Conservation (phyloP, 257 asterid genomes). For the Ajuga chamaepitys region DNA sequence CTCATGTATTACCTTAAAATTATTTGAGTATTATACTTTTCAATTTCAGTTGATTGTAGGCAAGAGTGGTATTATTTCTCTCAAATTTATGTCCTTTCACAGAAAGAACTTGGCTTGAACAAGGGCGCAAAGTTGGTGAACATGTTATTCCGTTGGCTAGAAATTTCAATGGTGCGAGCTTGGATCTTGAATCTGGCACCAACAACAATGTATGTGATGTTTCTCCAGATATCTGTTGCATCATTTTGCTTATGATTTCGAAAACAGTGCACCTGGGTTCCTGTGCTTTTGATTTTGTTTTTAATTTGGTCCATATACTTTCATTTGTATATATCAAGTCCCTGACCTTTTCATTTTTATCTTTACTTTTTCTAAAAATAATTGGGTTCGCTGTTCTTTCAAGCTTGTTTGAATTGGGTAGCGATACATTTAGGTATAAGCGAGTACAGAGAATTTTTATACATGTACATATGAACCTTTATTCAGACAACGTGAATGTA, state of each 20-base stretch:
- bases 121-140: slow-evolving; percentile 90
- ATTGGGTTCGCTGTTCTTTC: not conserved
- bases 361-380: too few species aligned
- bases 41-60: not conserved
- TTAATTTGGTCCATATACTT: not conserved
- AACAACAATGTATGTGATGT: slow-evolving; percentile 46
- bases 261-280: not conserved
- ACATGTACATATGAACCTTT: too few species aligned
- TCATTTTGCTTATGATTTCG: not conserved
- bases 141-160: slow-evolving; percentile 95
- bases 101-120: slow-evolving; percentile 91
- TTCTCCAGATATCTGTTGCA: not conserved
- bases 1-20: not conserved
- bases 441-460: too few species aligned
- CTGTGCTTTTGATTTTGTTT: not conserved
- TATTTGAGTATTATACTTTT: not conserved
- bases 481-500: too few species aligned
- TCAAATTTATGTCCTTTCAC: slow-evolving; percentile 16
- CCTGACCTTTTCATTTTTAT: too few species aligned
- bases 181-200: slow-evolving; percentile 72
- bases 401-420: not conserved
- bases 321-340: not conserved
- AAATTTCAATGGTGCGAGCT: slow-evolving; percentile 63
- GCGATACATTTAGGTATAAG: not conserved
- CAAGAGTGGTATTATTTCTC: not conserved